These are phyloP conservation scores for Cryphonectria naterciae DNA, from an alignment of 2,329 filamentous ascomycete genomes.

Conservation along the genomic window DNA sequence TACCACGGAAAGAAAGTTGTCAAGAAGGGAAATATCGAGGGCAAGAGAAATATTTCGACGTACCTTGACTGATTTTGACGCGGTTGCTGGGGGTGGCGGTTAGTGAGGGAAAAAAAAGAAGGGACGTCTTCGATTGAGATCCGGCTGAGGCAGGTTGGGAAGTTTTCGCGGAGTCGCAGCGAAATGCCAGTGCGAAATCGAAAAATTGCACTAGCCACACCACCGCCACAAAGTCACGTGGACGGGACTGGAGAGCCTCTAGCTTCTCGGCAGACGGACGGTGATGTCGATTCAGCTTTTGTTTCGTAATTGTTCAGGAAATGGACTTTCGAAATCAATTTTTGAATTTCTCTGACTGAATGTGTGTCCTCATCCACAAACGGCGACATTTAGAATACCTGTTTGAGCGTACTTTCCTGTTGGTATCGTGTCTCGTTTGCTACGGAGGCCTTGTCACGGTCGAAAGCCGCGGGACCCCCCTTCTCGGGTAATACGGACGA, in stretches of 20 bases:
- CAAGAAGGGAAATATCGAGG: background rate
- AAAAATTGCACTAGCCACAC: constrained; percentile 22
- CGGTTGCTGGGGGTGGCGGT: constrained; percentile 28
- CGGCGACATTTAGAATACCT: background rate
- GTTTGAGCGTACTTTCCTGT: background rate
- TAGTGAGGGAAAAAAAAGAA: constrained; percentile 3
- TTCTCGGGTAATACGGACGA: background rate
- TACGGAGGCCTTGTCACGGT: background rate
- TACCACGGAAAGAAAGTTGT: background rate
- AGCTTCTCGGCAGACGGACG: background rate
- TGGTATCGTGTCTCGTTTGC: background rate
- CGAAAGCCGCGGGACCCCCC: background rate
- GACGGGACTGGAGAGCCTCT: background rate
- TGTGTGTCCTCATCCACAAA: background rate
- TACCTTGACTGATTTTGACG: constrained; percentile 30
- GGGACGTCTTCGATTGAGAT: constrained; percentile 25
- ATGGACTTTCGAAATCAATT: background rate
- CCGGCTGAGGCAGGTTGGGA: constrained; percentile 13
- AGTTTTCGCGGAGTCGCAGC: constrained; percentile 18
- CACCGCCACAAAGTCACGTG: constrained; percentile 21
- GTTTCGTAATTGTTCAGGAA: background rate
- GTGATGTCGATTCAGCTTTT: background rate
- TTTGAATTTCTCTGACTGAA: background rate
- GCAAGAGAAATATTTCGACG: constrained; percentile 11
- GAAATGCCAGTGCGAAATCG: constrained; percentile 16